Conservation (phyloP, 2,329 filamentous ascomycete species). For the Diaporthe helianthi region DNA sequence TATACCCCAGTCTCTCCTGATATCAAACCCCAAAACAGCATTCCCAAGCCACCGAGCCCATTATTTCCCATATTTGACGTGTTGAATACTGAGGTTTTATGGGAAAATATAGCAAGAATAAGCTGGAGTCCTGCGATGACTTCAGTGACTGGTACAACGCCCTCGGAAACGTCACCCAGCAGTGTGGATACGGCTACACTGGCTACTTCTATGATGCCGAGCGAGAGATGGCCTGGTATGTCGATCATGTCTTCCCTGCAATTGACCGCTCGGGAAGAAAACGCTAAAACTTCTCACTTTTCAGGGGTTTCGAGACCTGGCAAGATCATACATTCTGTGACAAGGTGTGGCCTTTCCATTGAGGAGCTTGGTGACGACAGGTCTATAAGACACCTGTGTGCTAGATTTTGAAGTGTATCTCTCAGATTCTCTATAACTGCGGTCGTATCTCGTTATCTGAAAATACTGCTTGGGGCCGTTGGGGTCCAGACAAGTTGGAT, state of each 20-base stretch:
- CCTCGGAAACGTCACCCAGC: background rate
- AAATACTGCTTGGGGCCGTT: background rate
- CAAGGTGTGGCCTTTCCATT: background rate
- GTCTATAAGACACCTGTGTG: background rate
- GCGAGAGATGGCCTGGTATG: slow-evolving; percentile 18
- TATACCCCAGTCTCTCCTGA: background rate
- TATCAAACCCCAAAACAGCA: background rate
- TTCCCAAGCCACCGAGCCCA: background rate
- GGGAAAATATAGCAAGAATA: background rate
- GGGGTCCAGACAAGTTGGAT: background rate
- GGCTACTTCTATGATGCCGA: slow-evolving; percentile 17
- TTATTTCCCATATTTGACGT: too few species aligned
- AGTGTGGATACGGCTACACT: background rate
- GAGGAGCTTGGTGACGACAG: too few species aligned
- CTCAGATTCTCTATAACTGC: too few species aligned
- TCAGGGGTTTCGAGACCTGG: background rate
- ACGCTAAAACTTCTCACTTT: background rate
- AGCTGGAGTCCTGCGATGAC: background rate
- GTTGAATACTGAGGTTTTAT: too few species aligned
- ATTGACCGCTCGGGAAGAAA: too few species aligned
- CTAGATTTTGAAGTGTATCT: background rate
- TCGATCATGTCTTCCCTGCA: background rate
- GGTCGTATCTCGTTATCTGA: background rate
- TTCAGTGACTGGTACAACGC: slow-evolving; percentile 9
- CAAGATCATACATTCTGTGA: background rate